A percentile compares a stretch with the other conserved stretches of the same genome.
Evolutionary conservation across 352 stramenopile genomes (phyloP).

Genomic region (Phytophthora melonis): DNA sequence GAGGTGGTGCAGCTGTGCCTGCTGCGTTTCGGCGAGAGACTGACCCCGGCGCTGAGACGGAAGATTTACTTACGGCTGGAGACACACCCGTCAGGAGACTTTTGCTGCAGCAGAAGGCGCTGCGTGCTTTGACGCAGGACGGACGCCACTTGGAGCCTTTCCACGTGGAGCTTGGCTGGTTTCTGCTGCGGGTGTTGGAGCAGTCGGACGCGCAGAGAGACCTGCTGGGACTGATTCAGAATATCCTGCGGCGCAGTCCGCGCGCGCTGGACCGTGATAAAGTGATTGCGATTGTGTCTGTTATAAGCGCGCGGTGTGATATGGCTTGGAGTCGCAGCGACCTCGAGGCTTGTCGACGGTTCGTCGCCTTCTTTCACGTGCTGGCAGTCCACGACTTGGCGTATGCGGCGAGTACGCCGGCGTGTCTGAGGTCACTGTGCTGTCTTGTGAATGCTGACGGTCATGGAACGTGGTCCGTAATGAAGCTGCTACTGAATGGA

Average conservation of each 20-base stretch:
- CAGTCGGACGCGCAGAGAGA: constrained; percentile 86
- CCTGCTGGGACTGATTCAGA: constrained; percentile 78
- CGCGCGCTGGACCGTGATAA: constrained; percentile 66
- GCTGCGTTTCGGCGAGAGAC: constrained; percentile 59
- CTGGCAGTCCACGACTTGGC: constrained; percentile 70
- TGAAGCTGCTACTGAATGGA: constrained; percentile 81
- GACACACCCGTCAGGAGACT: constrained; percentile 59
- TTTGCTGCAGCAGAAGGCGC: constrained; percentile 67
- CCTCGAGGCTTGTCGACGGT: constrained; percentile 74
- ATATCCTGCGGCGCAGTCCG: constrained; percentile 70
- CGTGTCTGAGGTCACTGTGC: constrained; percentile 78
- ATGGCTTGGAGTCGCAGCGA: constrained; percentile 79
- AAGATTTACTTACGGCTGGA: constrained; percentile 73
- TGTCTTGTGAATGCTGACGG: constrained; percentile 88
- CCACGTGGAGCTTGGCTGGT: constrained; percentile 72
- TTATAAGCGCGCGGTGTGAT: constrained; percentile 75
- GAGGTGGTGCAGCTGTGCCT: constrained; percentile 79
- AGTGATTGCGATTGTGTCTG: constrained; percentile 73
- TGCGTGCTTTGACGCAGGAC: constrained; percentile 73
- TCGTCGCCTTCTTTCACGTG: constrained; percentile 82
- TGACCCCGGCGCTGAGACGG: constrained; percentile 51
- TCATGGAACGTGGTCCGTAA: constrained; percentile 84
- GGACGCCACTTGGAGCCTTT: constrained; percentile 77
- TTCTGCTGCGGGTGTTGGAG: constrained; percentile 78
- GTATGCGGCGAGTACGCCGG: constrained; percentile 63